These are phyloP conservation scores for Aspergillus sojae DNA, from an alignment of 2,329 filamentous ascomycete genomes.

Conservation along the genomic window DNA sequence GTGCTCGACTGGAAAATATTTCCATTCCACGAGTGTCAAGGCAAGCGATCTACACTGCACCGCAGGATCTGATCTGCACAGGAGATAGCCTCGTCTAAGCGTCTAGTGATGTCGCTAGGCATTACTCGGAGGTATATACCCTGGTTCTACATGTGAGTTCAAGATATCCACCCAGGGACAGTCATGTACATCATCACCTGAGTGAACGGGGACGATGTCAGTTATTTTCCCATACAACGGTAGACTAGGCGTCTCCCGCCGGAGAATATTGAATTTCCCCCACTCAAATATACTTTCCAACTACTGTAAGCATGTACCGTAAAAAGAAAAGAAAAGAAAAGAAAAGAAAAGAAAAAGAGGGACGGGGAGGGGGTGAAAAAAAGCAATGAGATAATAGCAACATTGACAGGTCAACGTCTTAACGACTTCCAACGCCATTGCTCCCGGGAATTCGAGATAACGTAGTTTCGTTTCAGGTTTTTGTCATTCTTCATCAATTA, in stretches of 20 bases:
- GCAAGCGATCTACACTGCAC: not conserved
- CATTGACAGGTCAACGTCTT: constrained; percentile 1
- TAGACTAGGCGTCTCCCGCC: not conserved
- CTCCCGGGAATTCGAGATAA: not conserved
- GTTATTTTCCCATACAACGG: not conserved
- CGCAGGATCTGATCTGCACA: not conserved
- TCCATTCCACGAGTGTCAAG: not conserved
- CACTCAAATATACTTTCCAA: constrained; percentile 2
- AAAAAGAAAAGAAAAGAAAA: not conserved
- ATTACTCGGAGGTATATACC: not conserved
- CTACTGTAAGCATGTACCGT: not conserved
- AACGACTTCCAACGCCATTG: constrained; percentile 2
- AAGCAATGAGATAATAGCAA: not conserved
- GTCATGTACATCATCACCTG: too few relatives aligned
- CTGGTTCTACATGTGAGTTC: not conserved
- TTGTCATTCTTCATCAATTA: not conserved
- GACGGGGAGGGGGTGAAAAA: not conserved
- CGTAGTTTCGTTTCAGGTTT: not conserved
- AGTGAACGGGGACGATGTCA: not conserved
- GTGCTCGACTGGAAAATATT: not conserved
- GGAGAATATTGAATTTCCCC: not conserved
- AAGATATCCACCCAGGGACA: not conserved
- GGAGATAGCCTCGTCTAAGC: not conserved
- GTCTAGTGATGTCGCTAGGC: not conserved
- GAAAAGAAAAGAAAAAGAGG: not conserved